A percentile compares a stretch with the other conserved stretches of the same genome.
phyloP scores from a whole-genome alignment of 148 eudicot genomes.

The Persicaria tinctoria region DNA sequence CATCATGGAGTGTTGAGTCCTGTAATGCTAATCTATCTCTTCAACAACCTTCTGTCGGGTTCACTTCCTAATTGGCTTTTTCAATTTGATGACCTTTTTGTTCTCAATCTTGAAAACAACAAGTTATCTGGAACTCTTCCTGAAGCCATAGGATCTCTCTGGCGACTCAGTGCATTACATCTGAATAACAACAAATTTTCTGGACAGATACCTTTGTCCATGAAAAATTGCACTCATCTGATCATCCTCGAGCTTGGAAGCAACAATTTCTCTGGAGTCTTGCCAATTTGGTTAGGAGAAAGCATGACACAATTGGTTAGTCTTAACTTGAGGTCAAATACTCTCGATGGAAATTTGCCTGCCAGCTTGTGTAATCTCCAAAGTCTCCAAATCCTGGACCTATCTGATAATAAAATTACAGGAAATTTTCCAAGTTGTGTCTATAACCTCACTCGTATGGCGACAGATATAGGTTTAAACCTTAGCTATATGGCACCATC shows the following conservation, averaged over 20 bases:
- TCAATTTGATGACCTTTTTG: neutral
- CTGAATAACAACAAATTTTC: constrained; percentile 26
- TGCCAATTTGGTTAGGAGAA: constrained; percentile 19
- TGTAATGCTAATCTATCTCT: constrained; percentile 12
- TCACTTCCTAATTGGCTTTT: constrained; percentile 13
- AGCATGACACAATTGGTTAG: neutral
- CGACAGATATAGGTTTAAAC: neutral
- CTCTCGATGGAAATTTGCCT: constrained; percentile 25
- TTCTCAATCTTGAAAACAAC: neutral
- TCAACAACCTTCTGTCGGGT: constrained; percentile 28
- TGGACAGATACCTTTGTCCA: constrained; percentile 21
- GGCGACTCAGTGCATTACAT: constrained; percentile 2
- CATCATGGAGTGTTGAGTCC: constrained; percentile 12
- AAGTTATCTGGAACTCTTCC: constrained; percentile 13
- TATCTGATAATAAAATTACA: constrained; percentile 26
- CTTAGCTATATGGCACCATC: neutral
- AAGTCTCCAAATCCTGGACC: constrained; percentile 28
- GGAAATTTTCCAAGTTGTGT: constrained; percentile 38
- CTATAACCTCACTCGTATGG: constrained; percentile 16
- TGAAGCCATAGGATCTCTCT: neutral
- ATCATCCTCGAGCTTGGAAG: constrained; percentile 29
- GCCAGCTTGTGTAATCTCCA: constrained; percentile 14
- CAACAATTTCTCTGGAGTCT: constrained; percentile 23
- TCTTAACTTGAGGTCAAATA: constrained; percentile 17
- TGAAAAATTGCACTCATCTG: constrained; percentile 1